Base-by-base conservation (phyloP, 108 stramenopile species). In the Aurantiochytrium sp. region DNA sequence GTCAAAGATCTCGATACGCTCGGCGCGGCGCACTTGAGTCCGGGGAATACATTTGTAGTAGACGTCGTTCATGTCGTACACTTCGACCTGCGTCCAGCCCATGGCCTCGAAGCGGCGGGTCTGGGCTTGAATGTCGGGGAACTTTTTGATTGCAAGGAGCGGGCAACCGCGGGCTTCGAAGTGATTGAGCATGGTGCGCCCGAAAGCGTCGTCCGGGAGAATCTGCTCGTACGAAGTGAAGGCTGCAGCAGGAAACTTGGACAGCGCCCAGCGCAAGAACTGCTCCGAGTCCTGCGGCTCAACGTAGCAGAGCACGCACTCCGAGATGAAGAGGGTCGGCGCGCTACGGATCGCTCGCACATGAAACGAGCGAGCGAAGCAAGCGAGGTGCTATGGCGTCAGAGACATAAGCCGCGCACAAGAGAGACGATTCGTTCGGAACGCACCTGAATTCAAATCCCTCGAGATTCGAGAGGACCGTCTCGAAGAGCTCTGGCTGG, bases 301-400 rank as follows among this genome's bases (percentile, higher is more conserved):
- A 6, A 85, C 48, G 50, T 85, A 85, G 52, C 42, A 52, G 19
- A 85, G 22, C 6, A 85, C 85, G 52, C 85, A 85, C 48, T 85
- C 85, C 10, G 85, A 85, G 85, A 85, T 50, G 41, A 85, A 85
- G 52, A 85, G 85, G n/a, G 85, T 85, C 1, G 85, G 85, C 5
- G 85, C 85, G 48, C 68, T 32, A 10, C n/a, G 55, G 55, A 55
- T 22, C 55, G 4, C 55, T 55, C 55, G n/a, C n/a, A n/a, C n/a
- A n/a, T n/a, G n/a, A n/a, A n/a, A n/a, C n/a, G n/a, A n/a, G n/a
- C n/a, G n/a, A n/a, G n/a, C n/a, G n/a, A n/a, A n/a, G n/a, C n/a
- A n/a, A n/a, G n/a, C n/a, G n/a, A n/a, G n/a, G n/a, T n/a, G n/a
- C n/a, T n/a, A n/a, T n/a, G n/a, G n/a, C n/a, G n/a, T n/a, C n/a